Evolutionary conservation across 2,329 filamentous ascomycete species (phyloP), one percentile per base, ranked within the genome.

Genomic region (Arthroderma uncinatum): DNA sequence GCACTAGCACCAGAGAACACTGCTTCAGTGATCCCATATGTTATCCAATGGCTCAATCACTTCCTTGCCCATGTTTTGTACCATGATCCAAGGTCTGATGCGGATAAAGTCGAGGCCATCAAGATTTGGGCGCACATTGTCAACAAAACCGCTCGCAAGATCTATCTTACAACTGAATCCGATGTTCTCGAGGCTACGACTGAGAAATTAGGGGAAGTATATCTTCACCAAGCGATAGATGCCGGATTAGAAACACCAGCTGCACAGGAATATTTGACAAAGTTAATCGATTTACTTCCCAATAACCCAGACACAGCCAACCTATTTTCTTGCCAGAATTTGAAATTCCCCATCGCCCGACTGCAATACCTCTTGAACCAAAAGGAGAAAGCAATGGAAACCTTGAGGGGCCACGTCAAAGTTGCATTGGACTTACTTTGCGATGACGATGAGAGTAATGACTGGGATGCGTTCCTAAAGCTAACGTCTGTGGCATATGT

Each of bases 371-470:
- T 63, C 2, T 52, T 61, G 34, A 62, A 61, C 4, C 57, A 66
- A 30, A 56, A 57, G 39, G 33, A 58, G 9, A 59, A 60, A 34
- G 66, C 64, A 1, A 63, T 60, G n/a, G 61, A 64, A 21, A 53
- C 60, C 10, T 55, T 61, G 2, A 62, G 61, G 12, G 61, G 62
- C 16, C 19, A 62, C n/a, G 57, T 68, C 28, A 64, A 65, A 50
- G 40, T 65, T 1, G 64, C 64, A 1, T 47, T 68, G 14, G 67
- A 69, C 54, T 59, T 68, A 28, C 58, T 69, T 2, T 64, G 60
- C 2, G 67, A 69, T 42, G 59, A 65, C 4, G 67, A 70, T 39
- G 52, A 57, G 9, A 59, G 59, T 14, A 70, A 68, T 53, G 66
- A 68, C 50, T 63, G 57, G 37, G 56, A 64, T 9, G 66, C 63